A percentile compares a stretch with the other conserved stretches of the same genome.
phyloP scores from a whole-genome alignment of 2,329 filamentous ascomycete genomes.

The Lasiodiplodia citricola region DNA sequence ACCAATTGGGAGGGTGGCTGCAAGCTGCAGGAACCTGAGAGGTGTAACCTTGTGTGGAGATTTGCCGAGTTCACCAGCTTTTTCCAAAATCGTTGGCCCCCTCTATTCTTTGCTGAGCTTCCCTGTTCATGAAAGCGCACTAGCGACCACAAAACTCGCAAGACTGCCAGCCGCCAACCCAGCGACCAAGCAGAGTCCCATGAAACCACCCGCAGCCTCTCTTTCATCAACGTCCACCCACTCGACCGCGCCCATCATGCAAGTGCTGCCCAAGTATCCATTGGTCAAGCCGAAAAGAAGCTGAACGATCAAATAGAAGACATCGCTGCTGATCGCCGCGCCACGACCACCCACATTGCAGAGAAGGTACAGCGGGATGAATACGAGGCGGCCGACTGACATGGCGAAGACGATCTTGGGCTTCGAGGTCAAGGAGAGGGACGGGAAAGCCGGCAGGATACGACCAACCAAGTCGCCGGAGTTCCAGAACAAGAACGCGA shows the following conservation, averaged over 20 bases:
- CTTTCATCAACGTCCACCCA: conserved; percentile 83
- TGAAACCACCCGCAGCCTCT: conserved; percentile 90
- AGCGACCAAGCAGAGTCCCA: conserved; percentile 86
- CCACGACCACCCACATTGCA: conserved; percentile 86
- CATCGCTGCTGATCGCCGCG: conserved; percentile 74
- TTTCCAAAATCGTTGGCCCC: too few relatives aligned
- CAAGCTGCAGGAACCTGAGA: too few relatives aligned
- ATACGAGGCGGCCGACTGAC: conserved; percentile 68
- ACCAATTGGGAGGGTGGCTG: too few relatives aligned
- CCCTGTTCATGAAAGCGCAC: neutral
- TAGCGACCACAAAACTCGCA: conserved; percentile 77
- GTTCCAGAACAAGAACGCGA: conserved; percentile 94
- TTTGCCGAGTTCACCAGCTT: too few relatives aligned
- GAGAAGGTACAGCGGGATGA: conserved; percentile 84
- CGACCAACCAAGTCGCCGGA: conserved; percentile 82
- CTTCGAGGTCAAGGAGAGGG: conserved; percentile 62
- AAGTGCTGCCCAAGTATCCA: conserved; percentile 83
- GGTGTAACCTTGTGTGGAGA: too few relatives aligned
- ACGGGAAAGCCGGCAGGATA: conserved; percentile 65
- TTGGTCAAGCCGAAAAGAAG: conserved; percentile 82
- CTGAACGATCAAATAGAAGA: conserved; percentile 89
- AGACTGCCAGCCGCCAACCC: conserved; percentile 86
- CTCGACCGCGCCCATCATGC: conserved; percentile 87
- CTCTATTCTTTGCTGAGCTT: neutral
- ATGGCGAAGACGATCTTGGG: conserved; percentile 72